phyloP scores from a whole-genome alignment of 2,329 filamentous ascomycete species.

The Amylocarpus encephaloides region DNA sequence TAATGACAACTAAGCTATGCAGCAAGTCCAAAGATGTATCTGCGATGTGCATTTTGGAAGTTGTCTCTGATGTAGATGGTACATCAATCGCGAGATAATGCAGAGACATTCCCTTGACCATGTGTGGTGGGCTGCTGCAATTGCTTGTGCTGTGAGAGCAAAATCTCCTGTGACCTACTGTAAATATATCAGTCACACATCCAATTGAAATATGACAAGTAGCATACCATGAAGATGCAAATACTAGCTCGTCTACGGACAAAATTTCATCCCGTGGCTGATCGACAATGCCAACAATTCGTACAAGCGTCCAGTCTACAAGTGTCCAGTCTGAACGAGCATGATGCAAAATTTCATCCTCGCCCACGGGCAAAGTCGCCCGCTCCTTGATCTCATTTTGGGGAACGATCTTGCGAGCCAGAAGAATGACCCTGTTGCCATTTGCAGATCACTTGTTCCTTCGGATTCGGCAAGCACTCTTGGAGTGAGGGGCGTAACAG shows the following conservation, averaged over 20 bases:
- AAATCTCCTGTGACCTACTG: slow-evolving; percentile 70
- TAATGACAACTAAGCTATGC: slow-evolving; percentile 51
- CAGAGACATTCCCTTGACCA: slow-evolving; percentile 48
- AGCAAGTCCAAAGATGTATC: slow-evolving; percentile 6
- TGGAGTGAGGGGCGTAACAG: slow-evolving; percentile 43
- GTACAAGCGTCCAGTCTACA: slow-evolving; percentile 49
- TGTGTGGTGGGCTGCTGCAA: slow-evolving; percentile 48
- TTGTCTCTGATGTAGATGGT: slow-evolving; percentile 12
- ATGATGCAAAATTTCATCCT: slow-evolving; percentile 50
- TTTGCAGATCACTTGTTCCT: slow-evolving; percentile 59
- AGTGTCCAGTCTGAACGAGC: slow-evolving; percentile 44
- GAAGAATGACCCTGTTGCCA: slow-evolving; percentile 60
- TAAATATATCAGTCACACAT: neutral
- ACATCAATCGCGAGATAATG: slow-evolving; percentile 29
- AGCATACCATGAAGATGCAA: slow-evolving; percentile 64
- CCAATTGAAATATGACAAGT: neutral
- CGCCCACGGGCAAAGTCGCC: slow-evolving; percentile 44
- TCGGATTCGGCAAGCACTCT: slow-evolving; percentile 44
- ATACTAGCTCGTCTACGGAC: slow-evolving; percentile 61
- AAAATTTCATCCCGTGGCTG: slow-evolving; percentile 55
- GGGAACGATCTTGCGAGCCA: slow-evolving; percentile 54
- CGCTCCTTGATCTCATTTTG: slow-evolving; percentile 35
- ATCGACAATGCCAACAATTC: slow-evolving; percentile 53
- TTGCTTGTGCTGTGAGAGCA: slow-evolving; percentile 66
- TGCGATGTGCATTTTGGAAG: slow-evolving; percentile 7